Percentiles rank a stretch among this genome's conserved stretches.
Conservation (phyloP, 108 stramenopile genomes). For the Nannochloropsis salina region DNA sequence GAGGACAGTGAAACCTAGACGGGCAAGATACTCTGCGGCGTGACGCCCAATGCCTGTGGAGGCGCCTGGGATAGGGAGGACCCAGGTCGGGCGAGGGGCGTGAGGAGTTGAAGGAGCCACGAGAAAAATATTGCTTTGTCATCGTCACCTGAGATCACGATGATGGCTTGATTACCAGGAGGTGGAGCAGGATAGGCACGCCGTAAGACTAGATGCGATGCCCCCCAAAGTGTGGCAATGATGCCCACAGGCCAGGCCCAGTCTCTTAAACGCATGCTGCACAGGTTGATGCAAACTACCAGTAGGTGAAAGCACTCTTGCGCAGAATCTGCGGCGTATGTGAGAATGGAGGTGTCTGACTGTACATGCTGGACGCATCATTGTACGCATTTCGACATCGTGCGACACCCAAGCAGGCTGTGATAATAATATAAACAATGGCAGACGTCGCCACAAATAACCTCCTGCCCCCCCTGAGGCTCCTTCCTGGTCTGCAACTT, state of each 20-base stretch:
- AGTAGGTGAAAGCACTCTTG: too few relatives aligned
- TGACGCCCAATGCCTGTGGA: slow-evolving; percentile 2
- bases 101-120: neutral
- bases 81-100: neutral
- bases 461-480: too few relatives aligned
- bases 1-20: neutral
- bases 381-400: too few relatives aligned
- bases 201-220: neutral
- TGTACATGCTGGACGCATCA: too few relatives aligned
- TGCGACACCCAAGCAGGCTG: too few relatives aligned
- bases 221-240: neutral
- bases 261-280: neutral
- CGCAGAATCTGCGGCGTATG: too few relatives aligned
- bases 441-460: too few relatives aligned
- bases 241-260: neutral
- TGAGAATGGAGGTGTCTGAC: too few relatives aligned
- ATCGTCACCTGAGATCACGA: slow-evolving; percentile 3
- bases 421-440: too few relatives aligned
- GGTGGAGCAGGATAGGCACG: neutral
- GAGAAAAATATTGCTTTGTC: neutral
- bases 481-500: too few relatives aligned
- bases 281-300: too few relatives aligned
- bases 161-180: neutral
- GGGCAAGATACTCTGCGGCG: neutral
- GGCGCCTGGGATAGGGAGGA: neutral